Evolutionary conservation across 2,329 filamentous ascomycete genomes (phyloP).

Genomic region (Cytospora leucostoma): DNA sequence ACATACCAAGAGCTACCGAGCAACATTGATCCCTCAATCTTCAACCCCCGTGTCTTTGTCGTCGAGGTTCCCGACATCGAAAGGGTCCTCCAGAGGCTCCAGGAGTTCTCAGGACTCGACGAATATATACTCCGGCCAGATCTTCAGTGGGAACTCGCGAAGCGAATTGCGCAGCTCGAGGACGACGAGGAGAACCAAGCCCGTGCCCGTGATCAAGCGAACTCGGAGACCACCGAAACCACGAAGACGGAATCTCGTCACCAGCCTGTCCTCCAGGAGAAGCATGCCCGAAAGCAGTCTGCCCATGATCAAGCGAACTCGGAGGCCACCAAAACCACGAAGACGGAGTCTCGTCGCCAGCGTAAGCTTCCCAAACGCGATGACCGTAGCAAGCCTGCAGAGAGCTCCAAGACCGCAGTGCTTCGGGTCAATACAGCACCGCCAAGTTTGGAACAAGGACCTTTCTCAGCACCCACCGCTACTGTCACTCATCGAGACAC

Average conservation of each 20-base stretch:
- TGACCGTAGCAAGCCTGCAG: not conserved
- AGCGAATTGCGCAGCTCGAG: too few relatives aligned
- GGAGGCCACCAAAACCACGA: not conserved
- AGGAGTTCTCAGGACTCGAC: too few relatives aligned
- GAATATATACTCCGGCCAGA: too few relatives aligned
- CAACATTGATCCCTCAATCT: slow-evolving; percentile 3
- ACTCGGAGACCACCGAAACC: too few relatives aligned
- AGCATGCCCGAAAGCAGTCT: not conserved
- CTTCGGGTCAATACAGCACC: not conserved
- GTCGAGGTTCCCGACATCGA: slow-evolving; percentile 4
- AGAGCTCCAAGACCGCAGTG: not conserved
- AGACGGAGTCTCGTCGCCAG: not conserved
- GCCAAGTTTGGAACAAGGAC: not conserved
- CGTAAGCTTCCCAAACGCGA: not conserved
- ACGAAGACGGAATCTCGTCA: too few relatives aligned
- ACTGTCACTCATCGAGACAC: not conserved
- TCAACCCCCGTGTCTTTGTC: slow-evolving; percentile 8
- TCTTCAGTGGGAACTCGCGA: too few relatives aligned
- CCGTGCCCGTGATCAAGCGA: too few relatives aligned
- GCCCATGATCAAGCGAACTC: slow-evolving; percentile 1
- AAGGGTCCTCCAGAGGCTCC: too few relatives aligned
- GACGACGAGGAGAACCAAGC: too few relatives aligned
- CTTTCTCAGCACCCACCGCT: not conserved
- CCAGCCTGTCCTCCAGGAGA: not conserved
- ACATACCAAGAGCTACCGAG: not conserved